Percentiles rank a stretch among this genome's conserved stretches.
phyloP scores from a whole-genome alignment of 768 basidiomycete species.

The Cystobasidium ongulense region DNA sequence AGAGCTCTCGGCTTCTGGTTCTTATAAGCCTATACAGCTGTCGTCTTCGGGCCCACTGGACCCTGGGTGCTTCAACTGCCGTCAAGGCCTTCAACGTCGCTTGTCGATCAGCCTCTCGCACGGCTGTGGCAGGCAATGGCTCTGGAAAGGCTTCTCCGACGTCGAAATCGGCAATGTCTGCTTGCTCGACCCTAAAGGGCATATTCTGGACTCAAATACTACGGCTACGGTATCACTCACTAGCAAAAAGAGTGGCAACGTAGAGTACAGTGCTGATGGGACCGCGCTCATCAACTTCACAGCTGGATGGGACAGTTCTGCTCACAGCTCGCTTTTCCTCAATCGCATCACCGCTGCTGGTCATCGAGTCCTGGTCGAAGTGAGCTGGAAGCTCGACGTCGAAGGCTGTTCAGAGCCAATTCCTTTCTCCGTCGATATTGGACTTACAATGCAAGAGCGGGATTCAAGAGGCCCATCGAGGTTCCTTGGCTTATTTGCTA shows the following conservation, averaged over 20 bases:
- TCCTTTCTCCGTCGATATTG: slow-evolving; percentile 79
- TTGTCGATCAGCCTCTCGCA: slow-evolving; percentile 68
- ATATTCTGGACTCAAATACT: slow-evolving; percentile 61
- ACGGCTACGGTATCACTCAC: slow-evolving; percentile 62
- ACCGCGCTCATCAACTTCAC: slow-evolving; percentile 62
- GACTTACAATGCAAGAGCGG: slow-evolving; percentile 70
- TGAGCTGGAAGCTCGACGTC: slow-evolving; percentile 70
- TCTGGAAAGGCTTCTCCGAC: slow-evolving; percentile 71
- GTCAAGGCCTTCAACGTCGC: slow-evolving; percentile 86
- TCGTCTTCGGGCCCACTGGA: slow-evolving; percentile 66
- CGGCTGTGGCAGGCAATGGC: slow-evolving; percentile 79
- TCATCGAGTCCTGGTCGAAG: slow-evolving; percentile 69
- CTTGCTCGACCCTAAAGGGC: slow-evolving; percentile 71
- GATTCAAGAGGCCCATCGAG: slow-evolving; percentile 76
- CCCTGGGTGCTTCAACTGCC: slow-evolving; percentile 75
- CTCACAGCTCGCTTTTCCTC: slow-evolving; percentile 74
- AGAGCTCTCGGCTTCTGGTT: slow-evolving; percentile 75
- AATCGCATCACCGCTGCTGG: slow-evolving; percentile 72
- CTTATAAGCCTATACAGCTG: slow-evolving; percentile 75
- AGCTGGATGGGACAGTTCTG: slow-evolving; percentile 85
- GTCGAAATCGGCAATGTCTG: slow-evolving; percentile 75
- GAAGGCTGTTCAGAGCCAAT: slow-evolving; percentile 75
- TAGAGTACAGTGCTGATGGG: slow-evolving; percentile 77
- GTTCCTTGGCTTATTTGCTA: slow-evolving; percentile 65
- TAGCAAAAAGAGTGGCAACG: slow-evolving; percentile 58